Evolutionary conservation across 805 yeast genomes (phyloP).

Genomic region (Blastobotrys robertii): DNA sequence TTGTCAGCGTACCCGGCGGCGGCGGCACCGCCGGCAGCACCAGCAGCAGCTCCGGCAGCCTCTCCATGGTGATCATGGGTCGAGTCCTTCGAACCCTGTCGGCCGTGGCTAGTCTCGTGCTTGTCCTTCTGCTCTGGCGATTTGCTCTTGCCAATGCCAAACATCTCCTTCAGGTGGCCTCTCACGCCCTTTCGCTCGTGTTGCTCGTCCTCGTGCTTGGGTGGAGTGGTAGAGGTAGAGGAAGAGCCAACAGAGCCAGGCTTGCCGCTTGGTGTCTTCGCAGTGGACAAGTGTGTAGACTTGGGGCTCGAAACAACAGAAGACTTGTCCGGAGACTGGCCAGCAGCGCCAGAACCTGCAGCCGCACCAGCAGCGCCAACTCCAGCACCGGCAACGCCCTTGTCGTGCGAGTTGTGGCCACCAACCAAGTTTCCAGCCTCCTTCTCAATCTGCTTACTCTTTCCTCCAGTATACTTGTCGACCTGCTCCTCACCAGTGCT

Average conservation of each 20-base stretch:
- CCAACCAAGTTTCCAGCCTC: too few species aligned
- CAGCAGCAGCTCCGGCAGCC: conserved; percentile 6
- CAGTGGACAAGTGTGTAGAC: background rate
- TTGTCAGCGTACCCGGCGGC: conserved; percentile 1
- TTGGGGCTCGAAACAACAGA: background rate
- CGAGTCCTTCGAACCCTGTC: background rate
- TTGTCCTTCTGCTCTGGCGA: background rate
- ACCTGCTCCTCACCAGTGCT: background rate
- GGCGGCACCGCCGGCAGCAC: conserved; percentile 3
- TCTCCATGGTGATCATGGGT: background rate
- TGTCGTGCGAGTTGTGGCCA: background rate
- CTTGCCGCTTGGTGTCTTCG: background rate
- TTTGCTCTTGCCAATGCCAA: too few species aligned
- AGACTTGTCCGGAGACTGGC: background rate
- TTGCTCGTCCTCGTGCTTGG: background rate
- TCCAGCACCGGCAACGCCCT: background rate
- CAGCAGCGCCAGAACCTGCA: background rate
- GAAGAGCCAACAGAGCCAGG: background rate
- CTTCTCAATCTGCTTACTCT: too few species aligned
- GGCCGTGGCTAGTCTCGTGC: background rate
- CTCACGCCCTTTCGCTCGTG: background rate
- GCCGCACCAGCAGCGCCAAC: background rate
- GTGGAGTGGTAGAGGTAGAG: background rate
- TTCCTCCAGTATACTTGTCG: background rate
- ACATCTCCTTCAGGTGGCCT: background rate